Percentiles rank a stretch among this genome's conserved stretches.
These are phyloP conservation scores for Mycena capillaripes DNA, from an alignment of 768 basidiomycete genomes.

Conservation along the genomic window DNA sequence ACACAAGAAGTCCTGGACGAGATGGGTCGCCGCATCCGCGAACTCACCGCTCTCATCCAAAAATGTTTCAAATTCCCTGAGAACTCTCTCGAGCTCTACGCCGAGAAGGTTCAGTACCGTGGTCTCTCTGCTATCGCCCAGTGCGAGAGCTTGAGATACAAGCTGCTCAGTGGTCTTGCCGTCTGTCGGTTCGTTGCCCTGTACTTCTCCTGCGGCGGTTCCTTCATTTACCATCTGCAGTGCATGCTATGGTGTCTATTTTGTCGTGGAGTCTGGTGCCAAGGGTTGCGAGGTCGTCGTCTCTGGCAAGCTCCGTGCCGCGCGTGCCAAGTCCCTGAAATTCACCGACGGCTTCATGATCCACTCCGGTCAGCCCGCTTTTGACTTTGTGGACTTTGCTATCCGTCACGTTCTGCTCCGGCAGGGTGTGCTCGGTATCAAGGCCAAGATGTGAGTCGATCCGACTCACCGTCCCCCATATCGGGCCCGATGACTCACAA, in stretches of 20 bases:
- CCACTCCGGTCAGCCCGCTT: conserved; percentile 97
- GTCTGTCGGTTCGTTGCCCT: conserved; percentile 85
- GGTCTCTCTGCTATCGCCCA: no score
- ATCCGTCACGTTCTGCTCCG: conserved; percentile 96
- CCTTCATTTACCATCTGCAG: no score
- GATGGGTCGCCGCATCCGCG: no score
- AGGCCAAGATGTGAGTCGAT: conserved; percentile 90
- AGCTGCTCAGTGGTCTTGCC: conserved; percentile 98
- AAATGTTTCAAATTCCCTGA: no score
- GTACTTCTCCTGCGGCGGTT: neutral
- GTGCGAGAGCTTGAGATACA: no score
- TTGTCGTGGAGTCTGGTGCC: conserved; percentile 99
- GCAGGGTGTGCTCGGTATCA: conserved; percentile 99
- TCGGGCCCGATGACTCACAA: no score
- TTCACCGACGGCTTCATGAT: conserved; percentile 99
- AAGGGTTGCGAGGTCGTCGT: conserved; percentile 99
- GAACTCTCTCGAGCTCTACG: no score
- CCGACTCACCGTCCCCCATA: neutral
- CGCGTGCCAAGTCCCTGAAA: conserved; percentile 99
- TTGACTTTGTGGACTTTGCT: conserved; percentile 98
- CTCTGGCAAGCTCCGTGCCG: no score
- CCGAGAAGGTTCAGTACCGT: no score
- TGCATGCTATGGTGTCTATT: conserved; percentile 99
- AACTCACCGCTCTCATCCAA: no score
- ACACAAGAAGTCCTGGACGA: no score